Evolutionary conservation across 805 yeast genomes (phyloP), one percentile per base, ranked within the genome.

Genomic region (Kodamaea nitidulidarum): DNA sequence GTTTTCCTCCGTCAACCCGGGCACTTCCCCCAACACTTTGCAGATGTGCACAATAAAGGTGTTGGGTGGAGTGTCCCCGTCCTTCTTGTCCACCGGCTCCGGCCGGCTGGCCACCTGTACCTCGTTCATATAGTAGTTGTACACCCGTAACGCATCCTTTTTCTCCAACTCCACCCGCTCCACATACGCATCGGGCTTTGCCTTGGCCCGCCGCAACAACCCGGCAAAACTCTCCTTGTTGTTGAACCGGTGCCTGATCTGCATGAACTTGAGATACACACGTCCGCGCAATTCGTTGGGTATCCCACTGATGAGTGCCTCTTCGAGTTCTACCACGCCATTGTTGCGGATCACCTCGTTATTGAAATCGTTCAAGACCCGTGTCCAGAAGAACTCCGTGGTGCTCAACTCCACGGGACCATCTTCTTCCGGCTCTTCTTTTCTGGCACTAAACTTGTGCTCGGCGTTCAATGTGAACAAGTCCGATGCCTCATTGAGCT

Each of bases 221-320:
- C 53, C 54, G 4, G 49, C 53, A 39, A 60, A 68, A 15, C 51
- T 52, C 28, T 58, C 65, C 37, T 55, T 55, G 15, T 38, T 42
- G 32, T 55, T 64, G 32, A 65, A 44, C 24, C 48, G 52, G 42
- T 56, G 49, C 36, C 55, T 51, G 2, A 66, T 55, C 38, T 60
- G 61, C 35, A 67, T 48, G 3, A 54, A 50, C 39, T 59, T 62
- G 33, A 61, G 48, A 39, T 68, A 68, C 1, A 63, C 56, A n/a
- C 55, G 40, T 3, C 58, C 49, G 30, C 71, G 49, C 32, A 60
- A 46, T 2, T 49, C 44, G 2, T 27, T 45, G 1, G 73, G 70
- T 4, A 68, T 55, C 0, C 71, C 70, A 3, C 39, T 26, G 1
- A 50, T 22, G 14, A 67, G 34, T 7, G 55, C 48, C 4, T 32